Percentiles rank a stretch among this genome's conserved stretches.
These are phyloP conservation scores for Tuber calosporum DNA, from an alignment of 495 filamentous ascomycete genomes.

Conservation along the genomic window DNA sequence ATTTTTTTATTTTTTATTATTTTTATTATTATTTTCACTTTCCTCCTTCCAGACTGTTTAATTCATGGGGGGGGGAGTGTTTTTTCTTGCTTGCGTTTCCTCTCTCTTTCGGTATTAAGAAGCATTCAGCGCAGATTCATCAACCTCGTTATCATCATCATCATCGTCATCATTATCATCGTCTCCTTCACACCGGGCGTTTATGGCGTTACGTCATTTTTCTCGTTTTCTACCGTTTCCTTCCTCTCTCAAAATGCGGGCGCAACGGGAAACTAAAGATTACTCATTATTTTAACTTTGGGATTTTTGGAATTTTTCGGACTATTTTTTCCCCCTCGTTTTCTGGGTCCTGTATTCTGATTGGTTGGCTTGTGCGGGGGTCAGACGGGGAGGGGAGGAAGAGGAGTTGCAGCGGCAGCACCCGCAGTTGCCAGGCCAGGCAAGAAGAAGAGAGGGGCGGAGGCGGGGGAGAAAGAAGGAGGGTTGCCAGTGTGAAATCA, in stretches of 20 bases:
- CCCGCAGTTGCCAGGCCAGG: conserved; percentile 4
- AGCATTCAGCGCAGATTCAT: conserved; percentile 1
- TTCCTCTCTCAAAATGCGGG: conserved; percentile 3
- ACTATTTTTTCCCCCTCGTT: conserved; percentile 15
- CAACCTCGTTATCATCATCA: not conserved
- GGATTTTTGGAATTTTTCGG: not conserved
- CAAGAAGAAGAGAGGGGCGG: conserved; percentile 8
- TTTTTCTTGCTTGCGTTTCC: not conserved
- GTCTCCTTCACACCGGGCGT: not conserved
- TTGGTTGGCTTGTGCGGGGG: conserved; percentile 3
- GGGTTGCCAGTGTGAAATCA: conserved; percentile 10
- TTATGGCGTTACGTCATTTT: conserved; percentile 6
- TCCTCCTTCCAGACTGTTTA: not conserved
- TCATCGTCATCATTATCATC: not conserved
- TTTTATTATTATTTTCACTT: no score
- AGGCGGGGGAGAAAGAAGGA: conserved; percentile 4
- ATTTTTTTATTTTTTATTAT: not conserved
- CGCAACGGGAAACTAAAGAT: conserved; percentile 6
- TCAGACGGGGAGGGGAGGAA: not conserved
- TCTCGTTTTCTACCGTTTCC: not conserved
- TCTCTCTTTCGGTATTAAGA: not conserved
- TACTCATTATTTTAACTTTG: conserved; percentile 6
- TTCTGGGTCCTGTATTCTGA: conserved; percentile 7
- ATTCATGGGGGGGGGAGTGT: not conserved
- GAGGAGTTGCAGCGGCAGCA: not conserved